Conservation (phyloP, 2,329 filamentous ascomycete species). For the Colletotrichum coccodes region DNA sequence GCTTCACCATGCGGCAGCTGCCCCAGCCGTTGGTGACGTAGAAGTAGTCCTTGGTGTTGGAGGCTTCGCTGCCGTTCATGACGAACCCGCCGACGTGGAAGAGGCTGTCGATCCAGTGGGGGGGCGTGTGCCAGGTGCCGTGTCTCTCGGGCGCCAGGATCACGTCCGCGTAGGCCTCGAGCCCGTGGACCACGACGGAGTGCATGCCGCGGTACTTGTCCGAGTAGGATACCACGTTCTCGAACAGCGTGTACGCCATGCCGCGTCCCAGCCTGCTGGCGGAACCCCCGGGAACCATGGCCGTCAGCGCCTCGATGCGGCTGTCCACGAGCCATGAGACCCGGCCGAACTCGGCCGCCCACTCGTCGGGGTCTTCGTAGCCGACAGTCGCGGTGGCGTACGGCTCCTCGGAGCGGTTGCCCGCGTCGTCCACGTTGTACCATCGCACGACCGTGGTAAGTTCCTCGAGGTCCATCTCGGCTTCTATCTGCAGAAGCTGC, state of each 20-base stretch:
- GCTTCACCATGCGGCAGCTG: neutral
- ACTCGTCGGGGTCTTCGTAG: constrained; percentile 61
- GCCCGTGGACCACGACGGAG: constrained; percentile 26
- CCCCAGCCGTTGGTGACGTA: constrained; percentile 7
- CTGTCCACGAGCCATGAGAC: constrained; percentile 49
- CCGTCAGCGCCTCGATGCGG: neutral
- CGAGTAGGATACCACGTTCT: constrained; percentile 7
- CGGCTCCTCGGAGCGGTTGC: neutral
- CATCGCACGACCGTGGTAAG: neutral
- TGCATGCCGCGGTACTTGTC: constrained; percentile 8
- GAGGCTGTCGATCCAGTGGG: constrained; percentile 12
- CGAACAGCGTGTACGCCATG: constrained; percentile 8
- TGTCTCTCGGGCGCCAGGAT: neutral
- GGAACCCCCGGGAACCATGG: neutral
- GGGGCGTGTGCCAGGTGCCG: constrained; percentile 3
- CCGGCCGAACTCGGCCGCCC: constrained; percentile 65
- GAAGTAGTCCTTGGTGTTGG: constrained; percentile 4
- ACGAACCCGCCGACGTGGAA: constrained; percentile 12
- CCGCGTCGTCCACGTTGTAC: neutral
- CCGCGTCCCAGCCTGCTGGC: neutral
- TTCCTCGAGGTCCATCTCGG: neutral
- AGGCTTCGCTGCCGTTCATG: constrained; percentile 3
- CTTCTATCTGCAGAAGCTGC: neutral
- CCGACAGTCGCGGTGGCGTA: constrained; percentile 35
- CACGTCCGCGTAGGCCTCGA: constrained; percentile 36